Evolutionary conservation across 768 basidiomycete species (phyloP).

Genomic region (Tremella mesenterica): DNA sequence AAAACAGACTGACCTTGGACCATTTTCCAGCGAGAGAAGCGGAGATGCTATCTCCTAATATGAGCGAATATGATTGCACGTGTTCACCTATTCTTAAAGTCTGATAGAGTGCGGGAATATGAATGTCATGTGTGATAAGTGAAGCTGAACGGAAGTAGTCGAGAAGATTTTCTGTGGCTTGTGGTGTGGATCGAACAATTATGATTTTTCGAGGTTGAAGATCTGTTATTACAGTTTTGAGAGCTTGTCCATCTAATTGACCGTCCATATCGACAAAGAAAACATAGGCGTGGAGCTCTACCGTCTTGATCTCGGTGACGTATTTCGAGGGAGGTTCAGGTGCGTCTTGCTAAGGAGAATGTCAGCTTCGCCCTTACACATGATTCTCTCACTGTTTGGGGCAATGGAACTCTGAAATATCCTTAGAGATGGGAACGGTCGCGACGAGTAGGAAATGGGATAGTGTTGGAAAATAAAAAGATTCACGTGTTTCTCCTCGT

Average conservation of each 20-base stretch:
- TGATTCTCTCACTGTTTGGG: background rate
- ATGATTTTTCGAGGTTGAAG: slow-evolving; percentile 95
- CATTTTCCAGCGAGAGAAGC: slow-evolving; percentile 58
- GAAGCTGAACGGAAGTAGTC: slow-evolving; percentile 73
- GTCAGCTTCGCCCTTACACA: background rate
- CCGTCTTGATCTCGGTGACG: slow-evolving; percentile 62
- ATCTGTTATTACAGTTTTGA: slow-evolving; percentile 93
- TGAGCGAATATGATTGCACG: slow-evolving; percentile 87
- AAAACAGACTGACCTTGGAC: slow-evolving; percentile 61
- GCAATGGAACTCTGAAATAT: background rate
- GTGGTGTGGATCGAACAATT: slow-evolving; percentile 65
- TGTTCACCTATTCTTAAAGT: slow-evolving; percentile 87
- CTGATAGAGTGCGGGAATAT: slow-evolving; percentile 66
- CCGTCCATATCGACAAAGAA: slow-evolving; percentile 95
- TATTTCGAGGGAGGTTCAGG: slow-evolving; percentile 88
- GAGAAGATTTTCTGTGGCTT: slow-evolving; percentile 63
- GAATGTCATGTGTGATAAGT: slow-evolving; percentile 87
- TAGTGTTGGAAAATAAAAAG: too few relatives aligned
- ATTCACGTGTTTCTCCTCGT: slow-evolving; percentile 71
- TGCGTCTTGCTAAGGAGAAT: slow-evolving; percentile 56
- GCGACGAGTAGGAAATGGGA: too few relatives aligned
- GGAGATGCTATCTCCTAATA: slow-evolving; percentile 80
- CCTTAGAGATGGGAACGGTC: too few relatives aligned
- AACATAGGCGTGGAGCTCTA: slow-evolving; percentile 75
- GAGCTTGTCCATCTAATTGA: slow-evolving; percentile 87